phyloP scores from a whole-genome alignment of 1,139 yeast species.

The Yamadazyma diospyri region DNA sequence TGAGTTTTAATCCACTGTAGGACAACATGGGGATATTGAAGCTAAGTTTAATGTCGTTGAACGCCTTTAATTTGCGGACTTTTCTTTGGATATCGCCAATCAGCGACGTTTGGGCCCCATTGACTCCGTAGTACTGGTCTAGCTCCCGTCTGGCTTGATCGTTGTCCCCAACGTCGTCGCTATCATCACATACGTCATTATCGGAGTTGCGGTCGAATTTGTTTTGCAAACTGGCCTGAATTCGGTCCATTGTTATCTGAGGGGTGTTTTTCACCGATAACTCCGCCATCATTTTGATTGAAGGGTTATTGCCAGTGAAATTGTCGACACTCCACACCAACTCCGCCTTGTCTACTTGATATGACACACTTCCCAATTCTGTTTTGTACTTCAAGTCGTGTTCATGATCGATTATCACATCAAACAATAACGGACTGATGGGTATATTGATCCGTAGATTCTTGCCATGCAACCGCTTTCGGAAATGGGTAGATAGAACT shows the following conservation, averaged over 20 bases:
- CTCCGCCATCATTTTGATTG: conserved; percentile 46
- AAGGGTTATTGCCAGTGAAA: conserved; percentile 45
- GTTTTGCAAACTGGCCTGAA: conserved; percentile 11
- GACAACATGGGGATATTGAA: conserved; percentile 43
- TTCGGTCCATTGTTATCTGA: conserved; percentile 8
- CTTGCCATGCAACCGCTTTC: conserved; percentile 33
- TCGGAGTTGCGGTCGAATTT: neutral
- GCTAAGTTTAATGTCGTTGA: conserved; percentile 27
- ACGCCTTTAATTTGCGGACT: conserved; percentile 13
- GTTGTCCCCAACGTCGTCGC: conserved; percentile 10
- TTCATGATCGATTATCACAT: conserved; percentile 30
- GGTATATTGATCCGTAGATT: conserved; percentile 33
- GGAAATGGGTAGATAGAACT: conserved; percentile 31
- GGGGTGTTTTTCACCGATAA: conserved; percentile 18
- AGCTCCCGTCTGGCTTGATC: conserved; percentile 26
- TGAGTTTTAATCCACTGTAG: conserved; percentile 40
- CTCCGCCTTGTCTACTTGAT: conserved; percentile 45
- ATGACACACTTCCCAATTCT: conserved; percentile 40
- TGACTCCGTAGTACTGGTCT: conserved; percentile 42
- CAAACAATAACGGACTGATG: conserved; percentile 31
- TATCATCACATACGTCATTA: conserved; percentile 6
- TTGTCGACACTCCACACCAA: conserved; percentile 60
- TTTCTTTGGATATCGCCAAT: conserved; percentile 16
- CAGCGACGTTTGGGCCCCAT: conserved; percentile 32
- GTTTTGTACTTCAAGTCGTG: conserved; percentile 36